Base-by-base conservation (phyloP, 768 basidiomycete genomes). In the Suillus ampliporus region DNA sequence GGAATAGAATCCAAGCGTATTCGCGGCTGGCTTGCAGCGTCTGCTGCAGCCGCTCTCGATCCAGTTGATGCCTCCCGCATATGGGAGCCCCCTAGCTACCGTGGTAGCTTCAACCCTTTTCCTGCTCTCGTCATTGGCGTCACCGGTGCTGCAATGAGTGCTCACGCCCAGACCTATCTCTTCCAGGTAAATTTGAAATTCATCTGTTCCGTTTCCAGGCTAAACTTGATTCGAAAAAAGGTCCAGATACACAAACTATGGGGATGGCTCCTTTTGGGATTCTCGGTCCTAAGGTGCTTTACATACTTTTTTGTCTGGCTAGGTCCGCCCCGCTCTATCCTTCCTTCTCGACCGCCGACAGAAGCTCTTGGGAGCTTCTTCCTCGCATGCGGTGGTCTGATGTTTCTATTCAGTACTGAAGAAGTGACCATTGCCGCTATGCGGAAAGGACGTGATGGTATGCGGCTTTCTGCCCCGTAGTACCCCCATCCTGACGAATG, bases 291-390 rank as follows among this genome's bases (percentile, higher is more conserved):
- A 63, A 86, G 97, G 57, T 92, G 90, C 71, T 69, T 95, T 43
- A 98, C 96, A 2, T 99, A 98, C 74, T 93, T 95, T 79, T 95
- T 98, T 86, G 82, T 97, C 44, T 98, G 92, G 92, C 82, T 96
- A 50, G 82, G 83, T 34, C 95, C 95, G 14, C 91, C 94, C 8
- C 83, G 83, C 14, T 94, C 93, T 2, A 82, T 89, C n/a, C 84
- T 94, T 15, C 97, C 97, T 2, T 93, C 92, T 15, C 87, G 95
- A 10, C 97, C 97, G 6, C 97, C 96, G 0, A 96, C 96, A 0
- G 97, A 99, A 79, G 90, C 90, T 6, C 77, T 99, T 44, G 92
- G 90, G 17, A 86, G 92, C 62, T 92, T 98, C 77, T 91, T 91
- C 78, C 81, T 96, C 56, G 86, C 95, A 8, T 90, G 89, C 60